Base-by-base conservation (phyloP, 768 basidiomycete genomes). In the Leccinum subtestaceum region DNA sequence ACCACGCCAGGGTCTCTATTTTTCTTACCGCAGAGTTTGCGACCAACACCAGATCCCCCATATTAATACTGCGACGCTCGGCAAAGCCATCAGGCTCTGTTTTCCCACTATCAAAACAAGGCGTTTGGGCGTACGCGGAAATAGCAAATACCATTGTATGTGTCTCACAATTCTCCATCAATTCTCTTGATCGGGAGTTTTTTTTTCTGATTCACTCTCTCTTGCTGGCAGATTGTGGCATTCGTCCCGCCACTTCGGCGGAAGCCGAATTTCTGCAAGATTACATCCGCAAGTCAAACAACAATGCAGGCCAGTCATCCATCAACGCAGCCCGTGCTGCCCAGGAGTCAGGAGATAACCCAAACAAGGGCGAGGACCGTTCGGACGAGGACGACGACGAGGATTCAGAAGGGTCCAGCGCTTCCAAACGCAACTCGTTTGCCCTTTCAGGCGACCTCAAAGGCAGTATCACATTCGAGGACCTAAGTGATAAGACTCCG, bases 41-140 rank as follows among this genome's bases (percentile, higher is more conserved):
- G 91, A 94, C 76, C 89, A 93, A 75, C 93, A 95, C 76, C 89
- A 90, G 53, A 91, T 95, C 60, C 91, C 91, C 54, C 92, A 95
- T 70, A 93, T 96, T 78, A 97, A 95, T 79, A 93, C 94, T 38
- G 95, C 95, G 64, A 94, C 94, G 1, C 82, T 97, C 67, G 95
- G 95, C 61, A 97, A 97, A 75, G 93, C 94, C 49, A 94, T 97
- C 69, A 83, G 93, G 62, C 83, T 91, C 56, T 95, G 93, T 73
- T 97, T 94, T 77, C 92, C 92, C 52, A 91, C 89, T 62, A 95
- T 97, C 81, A 95, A 94, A 83, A 96, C 95, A 53, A 82, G 95
- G 65, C 88, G 95, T 59, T 76, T 97, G 60, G 95, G 95, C 60
- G 93, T 93, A 59, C 79, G 95, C 75, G 94, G 94, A 53, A 95